Percentiles rank a stretch among this genome's conserved stretches.
These are phyloP conservation scores for Excoecaria agallocha DNA, from an alignment of 345 rosid genomes.

Conservation along the genomic window DNA sequence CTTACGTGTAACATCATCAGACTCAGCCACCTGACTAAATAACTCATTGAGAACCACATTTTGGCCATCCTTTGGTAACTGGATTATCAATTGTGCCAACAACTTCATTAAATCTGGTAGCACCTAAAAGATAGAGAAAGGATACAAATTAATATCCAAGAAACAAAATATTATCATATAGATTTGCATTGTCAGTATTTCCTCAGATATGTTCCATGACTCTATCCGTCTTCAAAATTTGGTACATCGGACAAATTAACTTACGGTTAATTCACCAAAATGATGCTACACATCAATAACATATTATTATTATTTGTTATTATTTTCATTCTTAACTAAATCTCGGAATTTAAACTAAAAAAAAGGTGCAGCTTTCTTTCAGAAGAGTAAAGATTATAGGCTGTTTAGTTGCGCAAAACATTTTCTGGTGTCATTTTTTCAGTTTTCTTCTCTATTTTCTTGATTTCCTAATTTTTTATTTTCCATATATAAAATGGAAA, in stretches of 20 bases:
- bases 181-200: background rate
- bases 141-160: background rate
- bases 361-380: background rate
- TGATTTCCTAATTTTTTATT: background rate
- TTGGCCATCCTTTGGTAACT: conserved; percentile 77
- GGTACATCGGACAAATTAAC: background rate
- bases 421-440: background rate
- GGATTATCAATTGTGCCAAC: conserved; percentile 58
- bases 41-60: conserved; percentile 74
- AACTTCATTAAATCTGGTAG: conserved; percentile 79
- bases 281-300: background rate
- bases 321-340: background rate
- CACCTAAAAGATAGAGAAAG: conserved; percentile 17
- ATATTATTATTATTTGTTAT: background rate
- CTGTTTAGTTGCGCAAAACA: background rate
- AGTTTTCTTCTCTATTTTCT: background rate
- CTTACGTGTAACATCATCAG: conserved; percentile 92
- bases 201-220: too few relatives aligned
- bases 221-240: background rate
- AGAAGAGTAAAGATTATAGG: background rate
- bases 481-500: background rate
- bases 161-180: background rate
- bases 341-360: background rate
- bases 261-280: background rate
- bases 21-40: conserved; percentile 72